Evolutionary conservation across 306 rosid species (phyloP).

Genomic region (Corylus americana): DNA sequence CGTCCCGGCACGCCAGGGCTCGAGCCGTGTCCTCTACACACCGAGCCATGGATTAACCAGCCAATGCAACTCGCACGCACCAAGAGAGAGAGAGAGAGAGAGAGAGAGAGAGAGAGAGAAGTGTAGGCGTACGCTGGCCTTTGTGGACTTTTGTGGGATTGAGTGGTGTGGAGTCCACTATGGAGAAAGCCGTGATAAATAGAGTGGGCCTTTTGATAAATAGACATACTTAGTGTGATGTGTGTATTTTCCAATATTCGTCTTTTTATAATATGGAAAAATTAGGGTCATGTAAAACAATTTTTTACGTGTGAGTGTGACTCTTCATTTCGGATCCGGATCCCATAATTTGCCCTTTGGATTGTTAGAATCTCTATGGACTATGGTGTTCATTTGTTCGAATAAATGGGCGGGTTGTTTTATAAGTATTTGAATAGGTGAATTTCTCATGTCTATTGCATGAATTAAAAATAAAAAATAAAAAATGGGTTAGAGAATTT

Average conservation of each 20-base stretch:
- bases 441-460: no score
- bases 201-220: background rate
- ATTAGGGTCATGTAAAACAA: background rate
- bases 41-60: slow-evolving; percentile 34
- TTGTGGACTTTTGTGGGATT: background rate
- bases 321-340: no score
- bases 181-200: background rate
- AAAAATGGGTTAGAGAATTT: no score
- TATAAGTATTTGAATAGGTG: no score
- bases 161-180: background rate
- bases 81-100: no score
- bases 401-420: no score
- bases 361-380: no score
- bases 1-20: slow-evolving; percentile 55
- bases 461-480: no score
- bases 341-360: no score
- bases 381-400: no score
- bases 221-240: background rate
- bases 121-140: background rate
- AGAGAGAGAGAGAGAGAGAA: background rate
- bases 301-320: no score
- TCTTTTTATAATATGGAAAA: no score
- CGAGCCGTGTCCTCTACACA: slow-evolving; percentile 51
- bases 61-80: background rate
- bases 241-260: background rate